phyloP scores from a whole-genome alignment of 2,329 filamentous ascomycete genomes.

The Alternaria rosae region DNA sequence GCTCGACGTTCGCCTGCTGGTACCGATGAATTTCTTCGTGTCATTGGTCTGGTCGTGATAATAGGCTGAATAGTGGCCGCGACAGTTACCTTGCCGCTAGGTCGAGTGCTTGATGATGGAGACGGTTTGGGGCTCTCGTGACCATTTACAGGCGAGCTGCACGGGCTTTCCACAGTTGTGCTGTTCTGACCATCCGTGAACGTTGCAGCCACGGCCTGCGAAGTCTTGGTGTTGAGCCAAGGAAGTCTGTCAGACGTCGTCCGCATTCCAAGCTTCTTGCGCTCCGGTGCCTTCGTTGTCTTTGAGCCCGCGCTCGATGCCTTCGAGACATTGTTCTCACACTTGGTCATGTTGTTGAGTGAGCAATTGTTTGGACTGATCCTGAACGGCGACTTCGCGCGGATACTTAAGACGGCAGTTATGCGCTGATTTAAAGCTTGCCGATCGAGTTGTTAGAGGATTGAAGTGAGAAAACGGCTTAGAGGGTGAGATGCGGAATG shows the following conservation, averaged over 20 bases:
- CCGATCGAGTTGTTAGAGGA: not conserved
- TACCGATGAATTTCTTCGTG: conserved; percentile 14
- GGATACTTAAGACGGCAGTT: not conserved
- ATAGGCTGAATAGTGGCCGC: not conserved
- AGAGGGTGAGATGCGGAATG: conserved; percentile 1
- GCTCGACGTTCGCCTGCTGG: conserved; percentile 9
- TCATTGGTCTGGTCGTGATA: not conserved
- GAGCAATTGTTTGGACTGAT: not conserved
- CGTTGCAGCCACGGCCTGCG: conserved; percentile 6
- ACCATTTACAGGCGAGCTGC: conserved; percentile 4
- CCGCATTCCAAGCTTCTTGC: conserved; percentile 19
- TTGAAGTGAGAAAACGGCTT: not conserved
- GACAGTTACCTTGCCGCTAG: conserved; percentile 8
- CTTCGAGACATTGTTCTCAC: not conserved
- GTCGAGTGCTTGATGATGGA: conserved; percentile 12
- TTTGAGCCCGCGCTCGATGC: not conserved
- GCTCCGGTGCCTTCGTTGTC: not conserved
- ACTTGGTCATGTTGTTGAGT: conserved; percentile 2
- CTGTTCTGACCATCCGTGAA: conserved; percentile 4
- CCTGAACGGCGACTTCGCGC: not conserved
- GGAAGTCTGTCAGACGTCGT: conserved; percentile 33
- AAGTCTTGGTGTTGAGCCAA: conserved; percentile 40
- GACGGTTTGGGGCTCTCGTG: conserved; percentile 7
- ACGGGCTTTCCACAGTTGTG: conserved; percentile 1
- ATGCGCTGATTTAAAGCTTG: not conserved